These are phyloP conservation scores for Tetrapisispora arboricola DNA, from an alignment of 805 yeast species.

Conservation along the genomic window DNA sequence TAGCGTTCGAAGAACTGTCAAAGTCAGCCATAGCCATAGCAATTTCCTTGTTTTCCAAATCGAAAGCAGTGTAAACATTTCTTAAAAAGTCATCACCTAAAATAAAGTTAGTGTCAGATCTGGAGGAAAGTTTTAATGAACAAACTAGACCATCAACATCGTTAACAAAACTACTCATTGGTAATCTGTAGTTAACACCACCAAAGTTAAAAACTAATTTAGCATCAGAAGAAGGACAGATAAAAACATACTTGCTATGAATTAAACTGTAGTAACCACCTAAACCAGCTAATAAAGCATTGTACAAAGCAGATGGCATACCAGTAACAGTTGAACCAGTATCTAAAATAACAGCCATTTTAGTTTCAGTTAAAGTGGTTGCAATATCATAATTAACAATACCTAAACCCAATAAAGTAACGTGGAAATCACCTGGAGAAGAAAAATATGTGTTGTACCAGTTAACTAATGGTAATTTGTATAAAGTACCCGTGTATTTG, in stretches of 20 bases:
- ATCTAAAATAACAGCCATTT: slow-evolving; percentile 34
- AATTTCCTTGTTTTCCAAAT: slow-evolving; percentile 45
- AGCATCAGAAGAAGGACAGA: slow-evolving; percentile 21
- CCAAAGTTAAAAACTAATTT: slow-evolving; percentile 43
- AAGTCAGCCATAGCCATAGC: slow-evolving; percentile 42
- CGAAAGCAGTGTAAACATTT: slow-evolving; percentile 54
- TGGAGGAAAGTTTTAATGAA: slow-evolving; percentile 33
- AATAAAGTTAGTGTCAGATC: slow-evolving; percentile 23
- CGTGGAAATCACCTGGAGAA: slow-evolving; percentile 24
- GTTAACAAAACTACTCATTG: slow-evolving; percentile 31
- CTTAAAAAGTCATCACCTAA: slow-evolving; percentile 51
- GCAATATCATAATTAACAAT: slow-evolving; percentile 11
- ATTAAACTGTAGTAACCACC: slow-evolving; percentile 28
- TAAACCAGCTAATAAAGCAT: slow-evolving; percentile 38
- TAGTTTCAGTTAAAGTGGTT: slow-evolving; percentile 11
- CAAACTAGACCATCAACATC: slow-evolving; percentile 24
- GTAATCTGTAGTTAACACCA: slow-evolving; percentile 45
- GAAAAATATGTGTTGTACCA: slow-evolving; percentile 6
- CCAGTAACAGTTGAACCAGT: slow-evolving; percentile 38
- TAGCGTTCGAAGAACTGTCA: background rate
- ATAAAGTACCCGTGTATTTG: slow-evolving; percentile 29
- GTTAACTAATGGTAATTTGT: slow-evolving; percentile 27
- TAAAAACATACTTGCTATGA: background rate
- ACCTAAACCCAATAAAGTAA: slow-evolving; percentile 27
- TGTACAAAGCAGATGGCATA: slow-evolving; percentile 29